Conservation (phyloP, 2,329 filamentous ascomycete genomes). For the Alternaria infectoria region DNA sequence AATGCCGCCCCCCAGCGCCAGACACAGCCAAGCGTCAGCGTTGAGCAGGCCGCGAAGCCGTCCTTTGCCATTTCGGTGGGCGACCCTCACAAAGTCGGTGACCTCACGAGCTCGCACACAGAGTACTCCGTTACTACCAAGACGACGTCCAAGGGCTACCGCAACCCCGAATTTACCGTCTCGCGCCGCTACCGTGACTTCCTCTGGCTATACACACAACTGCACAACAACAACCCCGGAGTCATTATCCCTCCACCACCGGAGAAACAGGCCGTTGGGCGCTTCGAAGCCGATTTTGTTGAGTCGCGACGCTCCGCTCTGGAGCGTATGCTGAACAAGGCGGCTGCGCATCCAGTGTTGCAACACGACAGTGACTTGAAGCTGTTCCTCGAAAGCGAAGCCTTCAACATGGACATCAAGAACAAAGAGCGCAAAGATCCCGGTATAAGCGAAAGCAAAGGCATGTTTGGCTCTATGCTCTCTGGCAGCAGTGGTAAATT, state of each 20-base stretch:
- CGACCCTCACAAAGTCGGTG: conserved; percentile 97
- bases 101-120: conserved; percentile 95
- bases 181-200: conserved; percentile 96
- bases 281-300: conserved; percentile 96
- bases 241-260: conserved; percentile 94
- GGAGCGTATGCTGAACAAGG: conserved; percentile 98
- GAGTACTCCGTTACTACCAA: conserved; percentile 95
- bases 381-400: conserved; percentile 93
- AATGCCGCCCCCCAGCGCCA: conserved; percentile 58
- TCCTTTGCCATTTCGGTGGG: conserved; percentile 90
- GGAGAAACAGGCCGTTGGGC: conserved; percentile 95
- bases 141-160: conserved; percentile 96
- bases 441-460: conserved; percentile 86
- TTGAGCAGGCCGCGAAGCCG: conserved; percentile 93
- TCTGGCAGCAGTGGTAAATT: conserved; percentile 81
- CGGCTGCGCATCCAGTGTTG: conserved; percentile 82
- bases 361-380: conserved; percentile 95
- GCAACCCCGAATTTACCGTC: conserved; percentile 89
- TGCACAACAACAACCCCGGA: conserved; percentile 93
- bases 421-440: conserved; percentile 94
- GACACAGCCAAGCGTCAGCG: conserved; percentile 78
- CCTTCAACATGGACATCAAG: conserved; percentile 96
- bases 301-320: conserved; percentile 88
- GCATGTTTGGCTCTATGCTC: conserved; percentile 85
- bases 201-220: conserved; percentile 93